Evolutionary conservation across 306 rosid genomes (phyloP), one percentile per base, ranked within the genome.

Genomic region (Vicia faba): DNA sequence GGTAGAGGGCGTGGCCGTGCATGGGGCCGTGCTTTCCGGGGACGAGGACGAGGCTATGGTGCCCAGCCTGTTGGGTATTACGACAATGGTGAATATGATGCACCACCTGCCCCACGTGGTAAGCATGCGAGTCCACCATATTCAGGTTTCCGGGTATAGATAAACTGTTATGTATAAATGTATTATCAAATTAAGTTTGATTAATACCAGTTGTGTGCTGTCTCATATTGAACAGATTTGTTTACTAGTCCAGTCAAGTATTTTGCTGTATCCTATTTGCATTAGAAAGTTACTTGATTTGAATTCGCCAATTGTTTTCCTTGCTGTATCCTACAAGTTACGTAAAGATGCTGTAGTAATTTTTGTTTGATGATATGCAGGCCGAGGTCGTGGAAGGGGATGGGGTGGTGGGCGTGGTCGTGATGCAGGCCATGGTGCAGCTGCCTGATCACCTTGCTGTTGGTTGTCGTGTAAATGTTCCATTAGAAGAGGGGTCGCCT

Each of bases 341-440:
- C 49, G 16, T 11, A 23, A 55, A 33, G 58, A 16, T 5, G 15
- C 18, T 31, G 11, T 73, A 3, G 38, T 26, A 70, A 38, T 38
- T 68, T 26, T 35, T 43, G 10, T 75, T 18, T 73, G 73, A 61
- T 71, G 79, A 38, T 60, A 54, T 68, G 81, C 62, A 87, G 90
- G 95, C 23, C 85, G 86, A 3, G 96, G 87, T 8, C 91, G 88
- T 59, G 89, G 93, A 69, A 81, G 96, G 82, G 92, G 92, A 44
- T 75, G 95, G 75, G 89, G 89, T n/a, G 72, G 85, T 60, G 95
- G 91, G 0, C 85, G 81, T 41, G 95, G 91, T 16, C 86, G 78
- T 48, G 54, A 41, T 70, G 81, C 64, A 7, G 86, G 74, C 48
- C 81, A 81, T 49, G 93, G 79, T 71, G 83, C 69, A 11, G 85